Evolutionary conservation across 2,329 filamentous ascomycete species (phyloP).

Genomic region (Bipolaris cookei): DNA sequence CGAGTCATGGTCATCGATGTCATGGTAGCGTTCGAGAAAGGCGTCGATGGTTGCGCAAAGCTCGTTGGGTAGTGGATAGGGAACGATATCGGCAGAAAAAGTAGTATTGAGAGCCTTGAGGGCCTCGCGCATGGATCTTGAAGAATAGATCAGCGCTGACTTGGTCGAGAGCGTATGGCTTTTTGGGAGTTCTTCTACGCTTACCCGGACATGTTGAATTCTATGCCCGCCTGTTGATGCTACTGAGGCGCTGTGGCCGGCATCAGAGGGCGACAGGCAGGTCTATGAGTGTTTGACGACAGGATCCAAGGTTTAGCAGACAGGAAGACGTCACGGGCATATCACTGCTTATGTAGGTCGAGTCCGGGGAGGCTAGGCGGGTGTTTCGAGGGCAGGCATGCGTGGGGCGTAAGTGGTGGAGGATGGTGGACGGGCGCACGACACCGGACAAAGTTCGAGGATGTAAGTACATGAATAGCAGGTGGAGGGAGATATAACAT

Average conservation of each 20-base stretch:
- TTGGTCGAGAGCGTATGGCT: conserved; percentile 10
- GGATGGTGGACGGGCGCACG: background rate
- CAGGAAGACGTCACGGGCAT: conserved; percentile 6
- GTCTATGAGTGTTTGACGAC: background rate
- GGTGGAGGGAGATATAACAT: background rate
- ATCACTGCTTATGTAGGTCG: conserved; percentile 21
- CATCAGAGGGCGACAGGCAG: conserved; percentile 16
- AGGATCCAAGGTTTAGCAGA: background rate
- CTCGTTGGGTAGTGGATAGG: conserved; percentile 69
- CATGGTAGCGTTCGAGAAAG: conserved; percentile 72
- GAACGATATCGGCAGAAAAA: conserved; percentile 51
- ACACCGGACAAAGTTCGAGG: conserved; percentile 10
- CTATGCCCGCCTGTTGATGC: conserved; percentile 9
- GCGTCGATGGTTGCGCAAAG: conserved; percentile 66
- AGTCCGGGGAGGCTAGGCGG: conserved; percentile 9
- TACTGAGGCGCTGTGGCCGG: conserved; percentile 14
- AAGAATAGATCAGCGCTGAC: conserved; percentile 33
- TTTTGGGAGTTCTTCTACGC: conserved; percentile 1
- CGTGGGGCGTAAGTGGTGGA: conserved; percentile 26
- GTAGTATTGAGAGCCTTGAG: conserved; percentile 54
- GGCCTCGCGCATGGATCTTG: conserved; percentile 57
- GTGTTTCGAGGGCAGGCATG: conserved; percentile 17
- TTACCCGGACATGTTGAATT: conserved; percentile 34
- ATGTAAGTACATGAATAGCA: background rate
- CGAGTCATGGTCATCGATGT: conserved; percentile 70